Percentiles rank a stretch among this genome's conserved stretches.
phyloP scores from a whole-genome alignment of 495 filamentous ascomycete species.

The Podospora tetraspora region DNA sequence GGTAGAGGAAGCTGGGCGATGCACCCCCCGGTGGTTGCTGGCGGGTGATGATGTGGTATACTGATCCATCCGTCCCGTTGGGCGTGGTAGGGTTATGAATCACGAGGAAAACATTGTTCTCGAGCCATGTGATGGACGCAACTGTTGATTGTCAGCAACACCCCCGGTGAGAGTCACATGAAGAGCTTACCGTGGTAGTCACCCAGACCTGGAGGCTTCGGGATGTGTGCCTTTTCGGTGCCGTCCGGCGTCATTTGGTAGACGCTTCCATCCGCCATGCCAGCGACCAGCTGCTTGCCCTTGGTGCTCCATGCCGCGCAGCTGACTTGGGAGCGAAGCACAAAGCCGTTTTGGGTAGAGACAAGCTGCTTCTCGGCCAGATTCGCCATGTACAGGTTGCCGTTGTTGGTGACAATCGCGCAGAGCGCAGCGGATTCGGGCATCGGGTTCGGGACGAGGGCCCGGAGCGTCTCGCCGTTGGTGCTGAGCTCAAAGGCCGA shows the following conservation, averaged over 20 bases:
- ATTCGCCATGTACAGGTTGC: slow-evolving; percentile 79
- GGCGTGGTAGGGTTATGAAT: slow-evolving; percentile 56
- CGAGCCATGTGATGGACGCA: slow-evolving; percentile 82
- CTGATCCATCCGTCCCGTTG: slow-evolving; percentile 51
- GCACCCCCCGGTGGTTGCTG: slow-evolving; percentile 40
- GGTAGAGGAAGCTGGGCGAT: slow-evolving; percentile 53
- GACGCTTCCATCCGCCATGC: slow-evolving; percentile 72
- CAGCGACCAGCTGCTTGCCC: slow-evolving; percentile 89
- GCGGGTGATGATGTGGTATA: slow-evolving; percentile 70
- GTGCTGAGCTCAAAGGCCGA: slow-evolving; percentile 67
- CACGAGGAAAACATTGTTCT: slow-evolving; percentile 77
- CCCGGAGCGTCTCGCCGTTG: slow-evolving; percentile 65
- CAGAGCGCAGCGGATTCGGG: slow-evolving; percentile 58
- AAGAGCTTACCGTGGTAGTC: slow-evolving; percentile 62
- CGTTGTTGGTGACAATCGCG: slow-evolving; percentile 72
- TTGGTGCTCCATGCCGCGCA: slow-evolving; percentile 87
- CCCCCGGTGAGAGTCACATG: not conserved
- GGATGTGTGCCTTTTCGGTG: slow-evolving; percentile 66
- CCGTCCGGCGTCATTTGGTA: slow-evolving; percentile 82
- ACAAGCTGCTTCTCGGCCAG: slow-evolving; percentile 58
- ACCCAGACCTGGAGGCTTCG: slow-evolving; percentile 64
- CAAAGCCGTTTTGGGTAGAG: slow-evolving; percentile 56
- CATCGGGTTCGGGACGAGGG: slow-evolving; percentile 75
- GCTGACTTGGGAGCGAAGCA: slow-evolving; percentile 69
- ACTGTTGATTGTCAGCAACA: slow-evolving; percentile 44